Base-by-base conservation (phyloP, 371 early-diverging fungal genomes). In the Haplosporangium sp. region DNA sequence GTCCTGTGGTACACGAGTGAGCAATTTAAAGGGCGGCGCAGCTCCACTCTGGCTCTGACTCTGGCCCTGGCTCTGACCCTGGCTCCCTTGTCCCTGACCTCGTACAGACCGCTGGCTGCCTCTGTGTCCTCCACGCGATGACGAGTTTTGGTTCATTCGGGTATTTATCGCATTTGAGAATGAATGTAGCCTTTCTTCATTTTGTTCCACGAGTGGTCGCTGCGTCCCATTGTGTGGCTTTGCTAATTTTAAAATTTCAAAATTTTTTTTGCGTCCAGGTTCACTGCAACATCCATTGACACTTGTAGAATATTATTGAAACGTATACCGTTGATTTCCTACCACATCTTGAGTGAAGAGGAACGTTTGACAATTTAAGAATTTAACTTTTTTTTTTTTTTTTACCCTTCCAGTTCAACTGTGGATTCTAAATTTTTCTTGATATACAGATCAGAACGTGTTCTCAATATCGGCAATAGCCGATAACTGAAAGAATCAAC, bases 61-160 rank as follows among this genome's bases (percentile, higher is more conserved):
- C 3, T 57, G 59, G 15, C 68, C 74, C 47, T 63, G 72, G 37
- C 71, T 61, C 35, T 71, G 72, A 3, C 65, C 71, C 8, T 71
- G 71, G 11, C 72, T n/a, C 10, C 55, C 63, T 13, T 56, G 59
- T 27, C 68, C 74, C 37, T 63, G 47, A 35, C 57, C 63, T 2
- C 72, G 62, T 19, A 66, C 66, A 2, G 61, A 44, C 13, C 65
- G 38, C 11, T 59, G 53, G 62, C 15, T 39, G 13, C 61, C 59
- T 44, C 64, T 67, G 27, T 59, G 52, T 44, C 63, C 56, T 37
- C 53, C 60, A 20, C 72, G 67, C 52, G 72, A 71, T 63, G 77
- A 67, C 38, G 77, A 60, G 56, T 71, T 67, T 40, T 67, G 67
- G 34, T 74, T 69, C 77, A 77, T 77, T 64, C 42, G 39, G 55